Conservation (phyloP, 164 flowering plant genomes). For the Liquidambar formosana region DNA sequence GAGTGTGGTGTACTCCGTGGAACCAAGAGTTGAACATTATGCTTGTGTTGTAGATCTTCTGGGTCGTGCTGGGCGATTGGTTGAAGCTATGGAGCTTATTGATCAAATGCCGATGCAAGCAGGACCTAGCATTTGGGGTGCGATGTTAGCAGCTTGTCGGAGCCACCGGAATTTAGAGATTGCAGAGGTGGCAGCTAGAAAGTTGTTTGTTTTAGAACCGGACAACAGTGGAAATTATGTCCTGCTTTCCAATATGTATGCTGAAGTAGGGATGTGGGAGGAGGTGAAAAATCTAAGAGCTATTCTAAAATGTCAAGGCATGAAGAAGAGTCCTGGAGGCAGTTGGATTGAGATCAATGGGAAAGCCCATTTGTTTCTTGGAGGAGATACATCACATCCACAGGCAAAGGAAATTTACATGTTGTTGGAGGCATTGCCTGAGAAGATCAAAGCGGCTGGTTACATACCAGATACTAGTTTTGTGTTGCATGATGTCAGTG, state of each 20-base stretch:
- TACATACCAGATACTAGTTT: constrained; percentile 45
- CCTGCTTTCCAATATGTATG: constrained; percentile 54
- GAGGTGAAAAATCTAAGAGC: constrained; percentile 41
- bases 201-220: constrained; percentile 54
- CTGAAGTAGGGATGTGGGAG: constrained; percentile 60
- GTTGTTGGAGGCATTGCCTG: constrained; percentile 38
- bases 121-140: constrained; percentile 62
- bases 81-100: constrained; percentile 42
- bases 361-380: constrained; percentile 42
- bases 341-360: constrained; percentile 63
- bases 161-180: constrained; percentile 42
- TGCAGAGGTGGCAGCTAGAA: constrained; percentile 54
- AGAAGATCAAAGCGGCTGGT: constrained; percentile 45
- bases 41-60: constrained; percentile 56
- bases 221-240: constrained; percentile 57
- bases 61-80: constrained; percentile 50
- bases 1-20: constrained; percentile 31
- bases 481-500: constrained; percentile 52
- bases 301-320: constrained; percentile 29
- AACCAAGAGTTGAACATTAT: constrained; percentile 49
- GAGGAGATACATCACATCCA: constrained; percentile 50
- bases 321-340: constrained; percentile 53
- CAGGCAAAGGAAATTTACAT: constrained; percentile 40
- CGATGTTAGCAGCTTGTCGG: constrained; percentile 57
- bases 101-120: constrained; percentile 36